Base-by-base conservation (phyloP, 495 filamentous ascomycete species). In the Elasticomyces elasticus region DNA sequence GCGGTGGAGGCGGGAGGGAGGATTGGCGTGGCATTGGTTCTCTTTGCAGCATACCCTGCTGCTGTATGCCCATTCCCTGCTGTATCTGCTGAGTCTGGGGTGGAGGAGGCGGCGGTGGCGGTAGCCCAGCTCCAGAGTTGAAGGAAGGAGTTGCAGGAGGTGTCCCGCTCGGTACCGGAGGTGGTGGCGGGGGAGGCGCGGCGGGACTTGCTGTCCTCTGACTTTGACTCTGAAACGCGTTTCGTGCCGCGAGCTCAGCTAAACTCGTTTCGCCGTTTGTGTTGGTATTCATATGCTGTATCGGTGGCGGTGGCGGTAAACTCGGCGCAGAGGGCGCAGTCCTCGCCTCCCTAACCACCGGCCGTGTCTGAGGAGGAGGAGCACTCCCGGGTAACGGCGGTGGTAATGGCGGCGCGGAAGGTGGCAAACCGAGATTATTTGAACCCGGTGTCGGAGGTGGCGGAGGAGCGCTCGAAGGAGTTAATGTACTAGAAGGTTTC, bases 91-190 rank as follows among this genome's bases (percentile, higher is more conserved):
- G 31, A 64, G 60, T 35, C 68, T 56, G 7, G 71, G 71, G 64
- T 5, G 71, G 68, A 11, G 71, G 56, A 24, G 71, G 64, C 3
- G 71, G 69, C 11, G 71, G 58, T 13, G 71, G 61, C 9, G 62
- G 49, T 17, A 64, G 63, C 31, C 50, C 51, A 12, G 47, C 5
- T 5, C 51, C 26, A n/a, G n/a, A n/a, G n/a, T n/a, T n/a, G n/a
- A n/a, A n/a, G n/a, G n/a, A n/a, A 17, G 64, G 52, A 30, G 52
- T 49, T 76, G 11, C 84, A 84, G 24, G 87, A 84, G 48, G 94
- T 85, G 40, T 86, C 79, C 62, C 94, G 92, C 30, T 84, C 80
- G 53, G 84, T 85, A 33, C 86, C 85, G 63, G 83, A 77, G 20
- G 85, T 80, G 62, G 84, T 76, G 61, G 52, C 42, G 61, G 55